A percentile compares a stretch with the other conserved stretches of the same genome.
phyloP scores from a whole-genome alignment of 371 early-diverging fungal genomes.

The Syncephalis plumigaleata region DNA sequence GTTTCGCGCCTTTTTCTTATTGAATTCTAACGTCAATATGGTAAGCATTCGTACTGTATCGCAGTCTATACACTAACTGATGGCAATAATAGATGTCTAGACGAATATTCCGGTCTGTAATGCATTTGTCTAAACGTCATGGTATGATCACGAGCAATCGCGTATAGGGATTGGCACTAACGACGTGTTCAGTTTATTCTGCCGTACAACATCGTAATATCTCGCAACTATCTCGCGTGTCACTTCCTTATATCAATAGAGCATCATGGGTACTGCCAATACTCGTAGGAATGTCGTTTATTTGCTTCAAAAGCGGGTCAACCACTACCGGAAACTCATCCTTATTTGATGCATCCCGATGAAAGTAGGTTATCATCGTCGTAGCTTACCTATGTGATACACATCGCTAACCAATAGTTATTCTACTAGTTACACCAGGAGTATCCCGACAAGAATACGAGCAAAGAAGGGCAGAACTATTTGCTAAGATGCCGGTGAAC shows the following conservation, averaged over 20 bases:
- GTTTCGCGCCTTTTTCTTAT: background rate
- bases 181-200: background rate
- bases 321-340: constrained; percentile 57
- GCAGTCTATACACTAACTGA: no score
- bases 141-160: background rate
- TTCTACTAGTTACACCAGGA: constrained; percentile 77
- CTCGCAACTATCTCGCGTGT: no score
- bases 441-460: constrained; percentile 53
- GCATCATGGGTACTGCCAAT: no score
- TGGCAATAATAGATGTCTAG: no score
- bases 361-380: constrained; percentile 51
- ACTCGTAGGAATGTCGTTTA: background rate
- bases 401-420: background rate
- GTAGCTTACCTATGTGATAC: background rate
- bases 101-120: no score
- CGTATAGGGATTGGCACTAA: background rate
- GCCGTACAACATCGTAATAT: no score
- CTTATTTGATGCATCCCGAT: constrained; percentile 51
- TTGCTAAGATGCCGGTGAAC: constrained; percentile 36
- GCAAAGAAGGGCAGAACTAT: constrained; percentile 42
- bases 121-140: no score
- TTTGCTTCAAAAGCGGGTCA: constrained; percentile 31
- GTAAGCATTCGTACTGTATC: background rate
- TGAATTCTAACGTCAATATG: background rate
- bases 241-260: no score